Evolutionary conservation across 306 rosid species (phyloP), one percentile per base, ranked within the genome.

Genomic region (Fagus sylvatica): DNA sequence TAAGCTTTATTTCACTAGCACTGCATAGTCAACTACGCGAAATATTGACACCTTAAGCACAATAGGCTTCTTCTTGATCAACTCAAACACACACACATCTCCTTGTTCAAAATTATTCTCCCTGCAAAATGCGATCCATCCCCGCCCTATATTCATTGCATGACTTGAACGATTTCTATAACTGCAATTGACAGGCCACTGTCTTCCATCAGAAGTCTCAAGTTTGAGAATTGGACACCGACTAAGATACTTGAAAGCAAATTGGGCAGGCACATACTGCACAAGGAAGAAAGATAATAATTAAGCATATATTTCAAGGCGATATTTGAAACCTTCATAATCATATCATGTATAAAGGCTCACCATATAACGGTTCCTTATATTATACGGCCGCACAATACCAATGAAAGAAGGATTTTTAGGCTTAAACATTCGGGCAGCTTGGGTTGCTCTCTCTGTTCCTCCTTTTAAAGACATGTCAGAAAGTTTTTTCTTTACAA

Each of bases 71-170:
- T n/a, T 37, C 71, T 76, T 66, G 37, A 78, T 22, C 46, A 87
- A 70, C 86, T 81, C 80, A 74, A 78, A 74, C 32, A 32, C 78
- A 77, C 85, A 79, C 30, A 64, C 67, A 74, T 86, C 93, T 32
- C 88, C 87, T 2, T 0, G 17, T 57, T 75, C 13, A 73, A 87
- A 68, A 5, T 59, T 12, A 42, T 65, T 74, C 7, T 71, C 85
- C 56, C 2, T 74, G 0, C 7, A 11, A 72, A 87, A 82, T 7
- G 22, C 8, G 3, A 0, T 0, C 82, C 86, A 79, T 10, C 88
- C 88, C 49, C 8, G 28, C 16, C 55, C 62, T 32, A 22, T 46
- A 55, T 7, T 40, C 67, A 5, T 2, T 0, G 0, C 12, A 9
- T 13, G 28, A 4, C 36, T 10, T 8, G 36, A 2, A 59, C 17